phyloP scores from a whole-genome alignment of 164 flowering plant species.

The Paratinospora sagittata region DNA sequence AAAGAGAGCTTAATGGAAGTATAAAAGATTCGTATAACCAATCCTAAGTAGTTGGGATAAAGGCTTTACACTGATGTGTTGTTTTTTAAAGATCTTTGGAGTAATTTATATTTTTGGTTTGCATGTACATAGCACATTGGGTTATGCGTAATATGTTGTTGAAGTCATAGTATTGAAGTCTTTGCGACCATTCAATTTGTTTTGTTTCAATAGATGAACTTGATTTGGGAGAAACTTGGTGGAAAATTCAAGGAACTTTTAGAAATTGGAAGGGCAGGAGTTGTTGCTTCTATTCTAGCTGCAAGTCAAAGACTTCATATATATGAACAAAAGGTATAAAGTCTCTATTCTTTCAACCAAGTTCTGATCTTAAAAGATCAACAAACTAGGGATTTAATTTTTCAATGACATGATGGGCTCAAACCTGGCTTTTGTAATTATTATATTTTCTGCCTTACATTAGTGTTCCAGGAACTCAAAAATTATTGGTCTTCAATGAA shows the following conservation, averaged over 20 bases:
- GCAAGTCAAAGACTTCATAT: conserved; percentile 65
- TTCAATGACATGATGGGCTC: not conserved
- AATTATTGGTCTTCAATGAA: not conserved
- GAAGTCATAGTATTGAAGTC: not conserved
- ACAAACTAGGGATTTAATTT: not conserved
- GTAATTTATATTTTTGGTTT: not conserved
- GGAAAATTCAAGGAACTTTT: conserved; percentile 66
- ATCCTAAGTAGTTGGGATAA: no score
- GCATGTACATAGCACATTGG: not conserved
- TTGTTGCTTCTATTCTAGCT: conserved; percentile 80
- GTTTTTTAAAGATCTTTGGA: no score
- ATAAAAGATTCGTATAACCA: no score
- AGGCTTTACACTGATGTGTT: no score
- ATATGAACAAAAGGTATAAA: conserved; percentile 53
- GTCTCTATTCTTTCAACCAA: not conserved
- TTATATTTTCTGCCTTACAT: not conserved
- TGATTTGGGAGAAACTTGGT: conserved; percentile 77
- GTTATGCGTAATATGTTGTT: not conserved
- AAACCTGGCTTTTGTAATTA: not conserved
- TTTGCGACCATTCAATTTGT: not conserved
- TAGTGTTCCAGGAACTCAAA: not conserved
- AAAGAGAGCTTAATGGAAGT: no score
- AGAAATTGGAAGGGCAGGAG: conserved; percentile 72
- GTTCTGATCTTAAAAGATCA: not conserved
- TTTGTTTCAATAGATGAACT: conserved; percentile 43